phyloP scores from a whole-genome alignment of 164 flowering plant species.

The Magnolia sinica region DNA sequence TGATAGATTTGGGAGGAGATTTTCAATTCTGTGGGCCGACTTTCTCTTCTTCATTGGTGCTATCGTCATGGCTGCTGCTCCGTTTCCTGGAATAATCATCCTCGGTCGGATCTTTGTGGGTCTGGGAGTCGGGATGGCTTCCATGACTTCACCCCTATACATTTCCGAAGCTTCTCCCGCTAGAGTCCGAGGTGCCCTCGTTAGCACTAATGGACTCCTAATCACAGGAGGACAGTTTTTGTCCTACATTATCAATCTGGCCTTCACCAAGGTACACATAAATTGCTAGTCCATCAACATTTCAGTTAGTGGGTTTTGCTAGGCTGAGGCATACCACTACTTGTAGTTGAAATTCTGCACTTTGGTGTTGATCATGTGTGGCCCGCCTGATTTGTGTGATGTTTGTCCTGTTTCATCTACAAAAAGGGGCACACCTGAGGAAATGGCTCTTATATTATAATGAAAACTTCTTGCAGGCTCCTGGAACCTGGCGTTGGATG shows the following conservation, averaged over 20 bases:
- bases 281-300: neutral
- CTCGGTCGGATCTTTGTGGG: slow-evolving; percentile 76
- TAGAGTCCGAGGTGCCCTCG: slow-evolving; percentile 84
- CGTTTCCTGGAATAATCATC: slow-evolving; percentile 56
- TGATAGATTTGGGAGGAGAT: slow-evolving; percentile 60
- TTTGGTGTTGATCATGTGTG: no score
- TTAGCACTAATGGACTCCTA: slow-evolving; percentile 71
- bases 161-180: slow-evolving; percentile 92
- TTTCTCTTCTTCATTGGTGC: slow-evolving; percentile 73
- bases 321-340: neutral
- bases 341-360: neutral
- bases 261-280: slow-evolving; percentile 55
- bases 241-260: slow-evolving; percentile 68
- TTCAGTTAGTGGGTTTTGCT: neutral
- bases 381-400: neutral
- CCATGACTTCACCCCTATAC: slow-evolving; percentile 86
- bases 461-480: slow-evolving; percentile 37
- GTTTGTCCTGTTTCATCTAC: neutral
- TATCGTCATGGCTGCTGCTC: slow-evolving; percentile 67
- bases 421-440: neutral
- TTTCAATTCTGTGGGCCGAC: slow-evolving; percentile 66
- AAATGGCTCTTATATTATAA: neutral
- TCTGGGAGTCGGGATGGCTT: slow-evolving; percentile 88
- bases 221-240: slow-evolving; percentile 86
- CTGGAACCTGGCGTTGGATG: slow-evolving; percentile 91